A percentile compares a stretch with the other conserved stretches of the same genome.
These are phyloP conservation scores for Forsythia suspensa DNA, from an alignment of 257 asterid genomes.

Conservation along the genomic window DNA sequence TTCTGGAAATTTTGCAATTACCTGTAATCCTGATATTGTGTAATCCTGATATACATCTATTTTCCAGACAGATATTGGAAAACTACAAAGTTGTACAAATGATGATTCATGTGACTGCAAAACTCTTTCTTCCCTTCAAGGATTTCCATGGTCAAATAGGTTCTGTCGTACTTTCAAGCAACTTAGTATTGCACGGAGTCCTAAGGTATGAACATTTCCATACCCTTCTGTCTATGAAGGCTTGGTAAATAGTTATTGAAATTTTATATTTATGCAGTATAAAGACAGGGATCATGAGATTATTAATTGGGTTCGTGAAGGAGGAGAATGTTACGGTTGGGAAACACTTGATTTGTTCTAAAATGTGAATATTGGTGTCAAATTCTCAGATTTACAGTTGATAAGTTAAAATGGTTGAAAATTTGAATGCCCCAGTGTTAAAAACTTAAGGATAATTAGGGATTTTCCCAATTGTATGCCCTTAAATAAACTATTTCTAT, in stretches of 20 bases:
- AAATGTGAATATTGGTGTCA: not conserved
- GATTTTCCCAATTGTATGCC: not conserved
- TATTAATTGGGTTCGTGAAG: not conserved
- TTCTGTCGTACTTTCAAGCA: constrained; percentile 75
- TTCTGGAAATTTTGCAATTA: not conserved
- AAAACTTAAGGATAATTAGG: not conserved
- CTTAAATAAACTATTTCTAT: not conserved
- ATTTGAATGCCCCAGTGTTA: not conserved
- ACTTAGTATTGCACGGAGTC: constrained; percentile 63
- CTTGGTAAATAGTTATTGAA: not conserved
- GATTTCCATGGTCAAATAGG: constrained; percentile 79
- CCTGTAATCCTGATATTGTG: constrained; percentile 11
- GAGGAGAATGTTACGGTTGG: not conserved
- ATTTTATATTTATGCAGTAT: not conserved
- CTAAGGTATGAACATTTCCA: constrained; percentile 53
- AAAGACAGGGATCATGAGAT: not conserved
- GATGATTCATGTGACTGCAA: constrained; percentile 81
- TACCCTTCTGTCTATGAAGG: not conserved
- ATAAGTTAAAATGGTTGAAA: not conserved
- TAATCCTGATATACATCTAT: constrained; percentile 17
- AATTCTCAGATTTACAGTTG: not conserved
- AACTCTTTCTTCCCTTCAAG: constrained; percentile 51
- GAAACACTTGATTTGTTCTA: not conserved
- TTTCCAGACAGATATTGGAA: constrained; percentile 62
- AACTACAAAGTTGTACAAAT: constrained; percentile 52